A percentile compares a stretch with the other conserved stretches of the same genome.
Evolutionary conservation across 805 yeast species (phyloP).

Genomic region (Yarrowia divulgata): DNA sequence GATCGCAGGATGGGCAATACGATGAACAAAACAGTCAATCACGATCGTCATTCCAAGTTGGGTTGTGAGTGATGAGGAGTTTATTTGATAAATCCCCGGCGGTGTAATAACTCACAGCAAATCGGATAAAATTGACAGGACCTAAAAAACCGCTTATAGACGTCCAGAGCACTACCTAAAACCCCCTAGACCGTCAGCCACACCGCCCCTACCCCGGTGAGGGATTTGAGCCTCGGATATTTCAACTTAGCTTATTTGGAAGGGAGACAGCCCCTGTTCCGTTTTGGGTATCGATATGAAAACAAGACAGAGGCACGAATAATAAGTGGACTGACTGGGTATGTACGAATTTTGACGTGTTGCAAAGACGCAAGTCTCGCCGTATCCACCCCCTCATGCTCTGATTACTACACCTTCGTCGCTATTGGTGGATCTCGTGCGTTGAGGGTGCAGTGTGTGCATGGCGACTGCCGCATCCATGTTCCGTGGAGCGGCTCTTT

Average conservation of each 20-base stretch:
- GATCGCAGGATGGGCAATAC: background rate
- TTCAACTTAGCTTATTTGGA: slow-evolving; percentile 4
- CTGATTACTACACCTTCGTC: background rate
- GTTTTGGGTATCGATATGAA: background rate
- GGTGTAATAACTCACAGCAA: no score
- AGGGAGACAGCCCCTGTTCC: slow-evolving; percentile 1
- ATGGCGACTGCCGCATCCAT: slow-evolving; percentile 26
- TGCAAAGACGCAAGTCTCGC: no score
- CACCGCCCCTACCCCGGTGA: background rate
- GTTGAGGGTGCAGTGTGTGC: background rate
- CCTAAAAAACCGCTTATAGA: no score
- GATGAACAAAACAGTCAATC: slow-evolving; percentile 10
- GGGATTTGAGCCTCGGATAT: slow-evolving; percentile 12
- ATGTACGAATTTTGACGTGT: no score
- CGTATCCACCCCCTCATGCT: no score
- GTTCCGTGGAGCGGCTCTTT: slow-evolving; percentile 22
- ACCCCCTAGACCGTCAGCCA: no score
- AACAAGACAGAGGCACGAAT: no score
- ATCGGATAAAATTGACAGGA: no score
- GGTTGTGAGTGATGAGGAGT: no score
- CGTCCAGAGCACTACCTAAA: no score
- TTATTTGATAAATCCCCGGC: no score
- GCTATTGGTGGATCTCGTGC: slow-evolving; percentile 16
- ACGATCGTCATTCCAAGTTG: background rate
- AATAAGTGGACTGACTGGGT: no score